Conservation (phyloP, 306 rosid species). For the Castanea mollissima region DNA sequence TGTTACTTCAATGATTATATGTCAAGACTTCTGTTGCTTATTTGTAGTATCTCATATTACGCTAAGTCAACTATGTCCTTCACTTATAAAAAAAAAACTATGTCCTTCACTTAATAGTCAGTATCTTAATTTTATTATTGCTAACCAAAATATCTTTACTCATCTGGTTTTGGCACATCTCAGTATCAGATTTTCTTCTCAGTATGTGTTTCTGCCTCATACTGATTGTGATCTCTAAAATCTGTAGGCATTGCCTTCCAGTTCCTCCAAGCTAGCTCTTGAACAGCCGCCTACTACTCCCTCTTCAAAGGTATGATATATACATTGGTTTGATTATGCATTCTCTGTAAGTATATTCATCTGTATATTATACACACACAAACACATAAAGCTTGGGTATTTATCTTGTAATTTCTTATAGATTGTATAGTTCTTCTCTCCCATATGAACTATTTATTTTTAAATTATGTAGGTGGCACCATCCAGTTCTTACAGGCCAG, state of each 20-base stretch:
- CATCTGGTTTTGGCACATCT: conserved; percentile 13
- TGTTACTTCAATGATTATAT: background rate
- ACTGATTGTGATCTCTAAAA: conserved; percentile 7
- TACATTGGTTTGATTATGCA: conserved; percentile 14
- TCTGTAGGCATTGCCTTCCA: conserved; percentile 53
- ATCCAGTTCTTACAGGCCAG: conserved; percentile 41
- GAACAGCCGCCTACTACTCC: conserved; percentile 61
- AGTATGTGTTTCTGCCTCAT: background rate
- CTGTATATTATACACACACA: background rate
- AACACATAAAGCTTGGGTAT: background rate
- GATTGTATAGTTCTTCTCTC: conserved; percentile 2
- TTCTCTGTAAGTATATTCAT: background rate
- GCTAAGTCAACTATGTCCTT: background rate
- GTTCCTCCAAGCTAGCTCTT: conserved; percentile 42
- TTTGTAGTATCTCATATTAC: background rate
- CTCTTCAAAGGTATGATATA: conserved; percentile 41
- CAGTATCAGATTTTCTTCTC: conserved; percentile 6
- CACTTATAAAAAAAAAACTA: background rate
- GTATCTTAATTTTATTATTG: background rate
- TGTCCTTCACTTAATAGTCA: background rate
- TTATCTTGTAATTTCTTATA: background rate
- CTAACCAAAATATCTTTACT: background rate
- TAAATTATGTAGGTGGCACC: conserved; percentile 39
- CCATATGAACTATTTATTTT: conserved; percentile 20
- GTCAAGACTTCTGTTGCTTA: background rate